Percentiles rank a stretch among this genome's conserved stretches.
Evolutionary conservation across 1,284 basidiomycete genomes (phyloP).

Genomic region (Athelia psychrophila): DNA sequence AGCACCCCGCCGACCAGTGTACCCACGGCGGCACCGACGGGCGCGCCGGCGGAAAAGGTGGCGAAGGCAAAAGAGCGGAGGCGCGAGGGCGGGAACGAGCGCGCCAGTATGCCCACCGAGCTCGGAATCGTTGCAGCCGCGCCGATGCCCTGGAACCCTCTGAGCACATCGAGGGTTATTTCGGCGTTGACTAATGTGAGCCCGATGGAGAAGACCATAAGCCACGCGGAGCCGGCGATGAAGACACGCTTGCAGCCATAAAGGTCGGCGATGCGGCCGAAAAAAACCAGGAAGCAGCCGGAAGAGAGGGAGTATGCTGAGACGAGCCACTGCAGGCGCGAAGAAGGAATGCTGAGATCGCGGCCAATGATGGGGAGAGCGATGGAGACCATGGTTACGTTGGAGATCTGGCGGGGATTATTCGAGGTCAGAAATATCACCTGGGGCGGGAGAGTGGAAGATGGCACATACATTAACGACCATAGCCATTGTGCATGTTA

Average conservation of each 20-base stretch:
- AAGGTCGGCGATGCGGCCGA: conserved; percentile 71
- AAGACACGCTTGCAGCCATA: conserved; percentile 68
- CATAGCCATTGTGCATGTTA: conserved; percentile 6
- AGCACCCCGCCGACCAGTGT: conserved; percentile 44
- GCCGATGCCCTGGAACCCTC: conserved; percentile 71
- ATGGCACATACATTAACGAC: conserved; percentile 17
- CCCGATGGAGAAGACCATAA: conserved; percentile 47
- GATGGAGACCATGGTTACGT: conserved; percentile 35
- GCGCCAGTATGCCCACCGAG: conserved; percentile 45
- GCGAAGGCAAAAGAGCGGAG: conserved; percentile 39
- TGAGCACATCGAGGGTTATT: conserved; percentile 58
- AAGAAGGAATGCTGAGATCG: conserved; percentile 40
- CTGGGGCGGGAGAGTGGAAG: too few species aligned
- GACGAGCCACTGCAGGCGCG: conserved; percentile 58
- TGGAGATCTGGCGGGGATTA: conserved; percentile 22
- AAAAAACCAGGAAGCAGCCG: conserved; percentile 70
- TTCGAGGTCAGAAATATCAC: neutral
- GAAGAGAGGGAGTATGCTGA: conserved; percentile 51
- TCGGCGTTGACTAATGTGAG: conserved; percentile 52
- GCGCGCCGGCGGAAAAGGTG: conserved; percentile 43
- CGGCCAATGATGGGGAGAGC: conserved; percentile 51
- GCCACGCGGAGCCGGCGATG: conserved; percentile 45
- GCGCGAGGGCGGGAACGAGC: conserved; percentile 32
- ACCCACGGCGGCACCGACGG: conserved; percentile 46
- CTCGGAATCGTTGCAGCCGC: conserved; percentile 69